Evolutionary conservation across 2,329 filamentous ascomycete genomes (phyloP).

Genomic region (Sclerotinia nivalis): DNA sequence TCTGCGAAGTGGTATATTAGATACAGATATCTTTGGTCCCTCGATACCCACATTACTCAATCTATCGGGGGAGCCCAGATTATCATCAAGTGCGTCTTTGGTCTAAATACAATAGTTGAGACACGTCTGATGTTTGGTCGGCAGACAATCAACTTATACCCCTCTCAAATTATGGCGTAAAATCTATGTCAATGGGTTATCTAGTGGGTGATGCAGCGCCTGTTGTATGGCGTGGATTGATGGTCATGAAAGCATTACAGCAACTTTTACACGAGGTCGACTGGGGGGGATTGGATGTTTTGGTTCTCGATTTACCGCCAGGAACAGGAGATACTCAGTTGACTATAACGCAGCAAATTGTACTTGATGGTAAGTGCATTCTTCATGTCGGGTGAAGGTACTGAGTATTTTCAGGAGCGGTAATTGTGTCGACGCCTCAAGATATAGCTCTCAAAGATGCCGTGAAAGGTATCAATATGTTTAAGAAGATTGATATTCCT

Average conservation of each 20-base stretch:
- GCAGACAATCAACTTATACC: constrained; percentile 79
- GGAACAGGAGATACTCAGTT: constrained; percentile 95
- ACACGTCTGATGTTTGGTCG: constrained; percentile 33
- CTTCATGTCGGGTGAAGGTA: background rate
- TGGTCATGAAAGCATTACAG: constrained; percentile 97
- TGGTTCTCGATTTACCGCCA: constrained; percentile 88
- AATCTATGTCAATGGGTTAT: constrained; percentile 99
- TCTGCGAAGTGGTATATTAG: constrained; percentile 81
- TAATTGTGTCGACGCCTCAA: constrained; percentile 93
- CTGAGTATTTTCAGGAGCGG: constrained; percentile 54
- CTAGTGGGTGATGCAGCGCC: constrained; percentile 77
- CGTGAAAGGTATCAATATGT: constrained; percentile 89
- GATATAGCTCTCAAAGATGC: constrained; percentile 91
- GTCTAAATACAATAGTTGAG: constrained; percentile 13
- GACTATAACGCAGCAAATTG: constrained; percentile 92
- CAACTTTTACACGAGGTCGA: constrained; percentile 94
- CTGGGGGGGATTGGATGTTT: constrained; percentile 84
- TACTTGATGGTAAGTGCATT: constrained; percentile 69
- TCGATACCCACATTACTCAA: constrained; percentile 90
- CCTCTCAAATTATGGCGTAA: constrained; percentile 89
- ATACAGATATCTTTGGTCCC: constrained; percentile 95
- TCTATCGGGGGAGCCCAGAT: constrained; percentile 73
- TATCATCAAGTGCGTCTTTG: constrained; percentile 64
- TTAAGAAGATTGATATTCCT: constrained; percentile 73
- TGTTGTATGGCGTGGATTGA: constrained; percentile 91